These are phyloP conservation scores for Catharanthus roseus DNA, from an alignment of 257 asterid genomes.

Conservation along the genomic window DNA sequence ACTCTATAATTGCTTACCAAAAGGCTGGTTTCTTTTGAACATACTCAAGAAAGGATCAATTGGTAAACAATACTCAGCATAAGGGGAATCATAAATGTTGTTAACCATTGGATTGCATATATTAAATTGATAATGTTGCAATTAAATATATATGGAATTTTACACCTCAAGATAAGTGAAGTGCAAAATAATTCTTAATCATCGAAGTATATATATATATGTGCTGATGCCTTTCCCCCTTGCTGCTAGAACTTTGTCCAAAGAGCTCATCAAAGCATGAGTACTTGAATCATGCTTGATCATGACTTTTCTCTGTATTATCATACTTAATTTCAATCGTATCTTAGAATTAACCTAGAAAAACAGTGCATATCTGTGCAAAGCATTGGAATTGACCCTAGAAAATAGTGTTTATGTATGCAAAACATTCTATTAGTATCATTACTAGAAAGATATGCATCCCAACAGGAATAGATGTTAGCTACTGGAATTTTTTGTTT, in stretches of 20 bases:
- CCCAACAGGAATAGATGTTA: too few relatives aligned
- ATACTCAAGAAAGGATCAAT: constrained; percentile 10
- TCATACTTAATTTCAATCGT: too few relatives aligned
- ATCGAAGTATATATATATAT: too few relatives aligned
- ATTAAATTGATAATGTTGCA: neutral
- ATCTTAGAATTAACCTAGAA: too few relatives aligned
- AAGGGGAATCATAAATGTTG: neutral
- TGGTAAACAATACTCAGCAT: neutral
- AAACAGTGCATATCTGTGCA: too few relatives aligned
- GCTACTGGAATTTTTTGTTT: too few relatives aligned
- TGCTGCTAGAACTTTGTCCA: neutral
- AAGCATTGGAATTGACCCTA: too few relatives aligned
- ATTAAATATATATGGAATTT: neutral
- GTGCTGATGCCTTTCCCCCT: neutral
- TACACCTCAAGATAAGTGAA: neutral
- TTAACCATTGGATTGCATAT: neutral
- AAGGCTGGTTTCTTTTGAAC: neutral
- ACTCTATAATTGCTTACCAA: neutral
- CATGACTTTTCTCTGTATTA: too few relatives aligned
- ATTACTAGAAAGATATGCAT: too few relatives aligned
- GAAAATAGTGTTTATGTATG: too few relatives aligned
- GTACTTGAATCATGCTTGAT: neutral
- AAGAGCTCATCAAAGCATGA: neutral
- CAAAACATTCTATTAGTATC: too few relatives aligned
- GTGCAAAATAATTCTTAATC: too few relatives aligned